phyloP scores from a whole-genome alignment of 768 basidiomycete genomes.

The Leccinum uliginosum region DNA sequence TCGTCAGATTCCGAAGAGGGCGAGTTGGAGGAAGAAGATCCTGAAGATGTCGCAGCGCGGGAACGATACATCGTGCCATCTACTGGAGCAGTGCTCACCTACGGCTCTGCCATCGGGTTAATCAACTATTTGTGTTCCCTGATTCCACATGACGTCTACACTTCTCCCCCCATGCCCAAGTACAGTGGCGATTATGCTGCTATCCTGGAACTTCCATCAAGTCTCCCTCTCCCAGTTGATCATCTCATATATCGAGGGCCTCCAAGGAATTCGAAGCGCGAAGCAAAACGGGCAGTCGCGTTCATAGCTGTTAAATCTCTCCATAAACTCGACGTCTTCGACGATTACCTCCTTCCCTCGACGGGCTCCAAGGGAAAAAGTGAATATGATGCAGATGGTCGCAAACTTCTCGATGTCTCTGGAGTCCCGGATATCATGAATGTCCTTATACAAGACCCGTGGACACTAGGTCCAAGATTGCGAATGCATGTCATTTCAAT shows the following conservation, averaged over 20 bases:
- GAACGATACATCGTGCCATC: slow-evolving; percentile 69
- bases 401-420: slow-evolving; percentile 38
- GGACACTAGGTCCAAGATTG: slow-evolving; percentile 50
- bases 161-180: slow-evolving; percentile 52
- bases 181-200: slow-evolving; percentile 58
- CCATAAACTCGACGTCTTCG: slow-evolving; percentile 68
- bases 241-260: slow-evolving; percentile 60
- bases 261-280: slow-evolving; percentile 60
- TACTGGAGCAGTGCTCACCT: slow-evolving; percentile 77
- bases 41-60: slow-evolving; percentile 56
- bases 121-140: slow-evolving; percentile 75
- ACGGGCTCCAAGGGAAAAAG: slow-evolving; percentile 45
- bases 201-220: slow-evolving; percentile 61
- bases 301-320: slow-evolving; percentile 73
- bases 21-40: slow-evolving; percentile 44
- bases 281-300: slow-evolving; percentile 79
- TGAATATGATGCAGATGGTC: slow-evolving; percentile 52
- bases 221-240: slow-evolving; percentile 53
- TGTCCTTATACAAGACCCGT: slow-evolving; percentile 63
- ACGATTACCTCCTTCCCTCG: slow-evolving; percentile 78
- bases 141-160: slow-evolving; percentile 70
- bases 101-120: slow-evolving; percentile 66
- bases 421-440: slow-evolving; percentile 51
- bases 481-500: slow-evolving; percentile 63
- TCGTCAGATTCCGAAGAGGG: slow-evolving; percentile 28